Evolutionary conservation across 305 asterid species (phyloP).

Genomic region (Solanum hybrid): DNA sequence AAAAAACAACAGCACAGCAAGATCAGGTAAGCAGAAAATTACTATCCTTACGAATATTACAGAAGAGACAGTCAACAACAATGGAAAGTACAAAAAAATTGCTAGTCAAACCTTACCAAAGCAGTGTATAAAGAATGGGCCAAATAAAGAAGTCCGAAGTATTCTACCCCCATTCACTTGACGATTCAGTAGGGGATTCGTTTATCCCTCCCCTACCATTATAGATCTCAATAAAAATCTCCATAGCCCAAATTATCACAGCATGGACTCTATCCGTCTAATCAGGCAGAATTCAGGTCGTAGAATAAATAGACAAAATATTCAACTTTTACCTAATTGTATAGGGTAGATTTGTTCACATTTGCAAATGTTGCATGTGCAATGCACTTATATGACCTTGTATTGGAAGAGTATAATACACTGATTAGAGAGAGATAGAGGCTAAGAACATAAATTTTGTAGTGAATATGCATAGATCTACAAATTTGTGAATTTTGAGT

Average conservation of each 20-base stretch:
- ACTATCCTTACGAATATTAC: background rate
- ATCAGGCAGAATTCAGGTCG: background rate
- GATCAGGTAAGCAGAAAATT: background rate
- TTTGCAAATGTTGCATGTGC: background rate
- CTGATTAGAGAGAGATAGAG: background rate
- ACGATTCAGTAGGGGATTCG: background rate
- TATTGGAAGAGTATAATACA: background rate
- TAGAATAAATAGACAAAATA: background rate
- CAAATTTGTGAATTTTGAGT: background rate
- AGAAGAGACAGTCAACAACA: background rate
- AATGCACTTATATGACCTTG: background rate
- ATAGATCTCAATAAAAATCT: background rate
- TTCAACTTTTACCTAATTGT: background rate
- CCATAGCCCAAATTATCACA: background rate
- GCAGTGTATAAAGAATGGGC: background rate
- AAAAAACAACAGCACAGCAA: background rate
- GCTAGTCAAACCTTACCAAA: background rate
- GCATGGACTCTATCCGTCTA: background rate
- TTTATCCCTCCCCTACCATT: background rate
- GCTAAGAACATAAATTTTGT: background rate
- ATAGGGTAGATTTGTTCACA: background rate
- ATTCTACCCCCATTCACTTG: background rate
- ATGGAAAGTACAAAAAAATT: background rate
- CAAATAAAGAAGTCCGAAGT: background rate
- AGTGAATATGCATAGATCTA: background rate